Evolutionary conservation across 768 basidiomycete genomes (phyloP).

Genomic region (Termitomyces sp.): DNA sequence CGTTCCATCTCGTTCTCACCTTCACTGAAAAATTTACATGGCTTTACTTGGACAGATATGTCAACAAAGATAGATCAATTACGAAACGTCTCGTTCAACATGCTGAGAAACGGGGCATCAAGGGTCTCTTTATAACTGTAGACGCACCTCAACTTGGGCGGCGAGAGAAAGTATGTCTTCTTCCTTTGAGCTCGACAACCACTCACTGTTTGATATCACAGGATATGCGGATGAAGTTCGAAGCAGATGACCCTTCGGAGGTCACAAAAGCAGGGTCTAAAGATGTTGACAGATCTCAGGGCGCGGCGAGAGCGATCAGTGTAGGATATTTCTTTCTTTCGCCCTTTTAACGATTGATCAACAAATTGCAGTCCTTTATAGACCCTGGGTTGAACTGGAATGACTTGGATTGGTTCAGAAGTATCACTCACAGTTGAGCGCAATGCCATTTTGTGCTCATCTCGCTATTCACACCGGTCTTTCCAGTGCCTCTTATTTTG

Average conservation of each 20-base stretch:
- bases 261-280: constrained; percentile 45
- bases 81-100: constrained; percentile 86
- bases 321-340: constrained; percentile 32
- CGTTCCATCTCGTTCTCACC: not conserved
- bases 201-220: constrained; percentile 3
- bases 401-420: constrained; percentile 79
- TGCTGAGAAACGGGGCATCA: constrained; percentile 87
- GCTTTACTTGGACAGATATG: constrained; percentile 48
- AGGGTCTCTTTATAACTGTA: constrained; percentile 94
- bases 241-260: constrained; percentile 65
- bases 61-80: constrained; percentile 84
- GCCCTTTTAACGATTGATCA: not conserved
- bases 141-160: constrained; percentile 96
- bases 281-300: constrained; percentile 77
- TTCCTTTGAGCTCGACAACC: not conserved
- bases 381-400: constrained; percentile 87
- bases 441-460: constrained; percentile 14
- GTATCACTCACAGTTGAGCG: constrained; percentile 57
- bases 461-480: constrained; percentile 21
- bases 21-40: not conserved
- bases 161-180: constrained; percentile 61
- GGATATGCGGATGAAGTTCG: constrained; percentile 98
- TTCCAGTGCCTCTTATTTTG: constrained; percentile 78
- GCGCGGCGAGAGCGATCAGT: constrained; percentile 91
- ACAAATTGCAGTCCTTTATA: constrained; percentile 71